Evolutionary conservation across 345 rosid genomes (phyloP), one percentile per base, ranked within the genome.

Genomic region (Boechera stricta): DNA sequence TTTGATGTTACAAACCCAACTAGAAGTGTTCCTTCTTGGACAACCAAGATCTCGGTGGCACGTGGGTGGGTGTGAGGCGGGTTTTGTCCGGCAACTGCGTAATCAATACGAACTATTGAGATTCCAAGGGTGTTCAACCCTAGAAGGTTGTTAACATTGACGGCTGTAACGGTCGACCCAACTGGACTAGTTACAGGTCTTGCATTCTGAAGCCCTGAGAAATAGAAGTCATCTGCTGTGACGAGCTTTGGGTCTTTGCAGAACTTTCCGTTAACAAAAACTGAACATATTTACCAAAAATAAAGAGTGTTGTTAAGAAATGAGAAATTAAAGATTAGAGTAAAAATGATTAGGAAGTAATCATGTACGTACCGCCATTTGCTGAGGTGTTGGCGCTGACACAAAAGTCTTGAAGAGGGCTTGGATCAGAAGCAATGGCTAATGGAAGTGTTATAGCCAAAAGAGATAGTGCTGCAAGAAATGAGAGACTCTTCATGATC

Each of bases 21-120:
- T 0, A 15, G n/a, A 36, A 80, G 69, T 0, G 67, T 65, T n/a
- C 83, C 83, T 12, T 71, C 3, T 0, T 5, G 3, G 28, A 80
- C 70, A 12, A 12, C 6, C 51, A 80, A 42, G 44, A 71, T 59
- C 71, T 80, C 83, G 1, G 80, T 42, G 31, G 83, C 83, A 64
- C 83, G 83, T 24, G 83, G 83, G 7, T 80, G 83, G 2, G 55
- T 75, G 64, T 80, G 83, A 38, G 80, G 83, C 0, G 80, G 80
- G 75, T 52, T 75, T 4, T 41, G 48, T 7, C 83, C 80, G 1
- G 45, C 4, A 0, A 39, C n/a, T 32, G 7, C 68, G 10, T 38
- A 78, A 10, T 78, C 81, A 1, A 72, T 42, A 35, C 81, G 81
- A 7, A 13, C 81, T 28, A 65, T 0, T 8, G 81, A 72, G 72